Percentiles rank a stretch among this genome's conserved stretches.
phyloP scores from a whole-genome alignment of 768 basidiomycete genomes.

The Leccinellum luteum region DNA sequence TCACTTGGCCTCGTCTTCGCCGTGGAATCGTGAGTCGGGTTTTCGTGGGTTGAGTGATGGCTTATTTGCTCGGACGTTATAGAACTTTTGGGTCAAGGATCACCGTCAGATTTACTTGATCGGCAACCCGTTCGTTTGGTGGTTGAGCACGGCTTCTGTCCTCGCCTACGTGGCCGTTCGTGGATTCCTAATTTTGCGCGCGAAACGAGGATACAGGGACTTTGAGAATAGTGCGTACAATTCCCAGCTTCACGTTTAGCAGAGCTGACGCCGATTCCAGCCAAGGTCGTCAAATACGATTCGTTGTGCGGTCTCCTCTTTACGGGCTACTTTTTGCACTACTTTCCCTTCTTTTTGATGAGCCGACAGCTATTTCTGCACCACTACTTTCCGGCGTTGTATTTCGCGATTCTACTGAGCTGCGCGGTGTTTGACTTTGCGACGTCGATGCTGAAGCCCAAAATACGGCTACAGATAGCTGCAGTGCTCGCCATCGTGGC shows the following conservation, averaged over 20 bases:
- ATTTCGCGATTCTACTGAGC: conserved; percentile 80
- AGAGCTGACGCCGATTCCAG: conserved; percentile 38
- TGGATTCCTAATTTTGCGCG: conserved; percentile 79
- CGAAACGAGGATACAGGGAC: conserved; percentile 88
- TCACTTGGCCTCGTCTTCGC: conserved; percentile 83
- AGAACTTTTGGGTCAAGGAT: conserved; percentile 99
- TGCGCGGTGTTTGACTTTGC: conserved; percentile 81
- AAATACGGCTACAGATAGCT: conserved; percentile 77
- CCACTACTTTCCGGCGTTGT: conserved; percentile 97
- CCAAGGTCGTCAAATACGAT: conserved; percentile 90
- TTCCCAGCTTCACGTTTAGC: neutral
- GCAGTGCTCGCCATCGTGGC: conserved; percentile 69
- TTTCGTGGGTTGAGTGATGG: neutral
- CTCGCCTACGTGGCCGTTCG: conserved; percentile 64
- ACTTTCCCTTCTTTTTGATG: conserved; percentile 98
- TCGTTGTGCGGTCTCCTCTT: conserved; percentile 87
- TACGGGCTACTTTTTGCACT: conserved; percentile 90
- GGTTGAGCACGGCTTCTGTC: conserved; percentile 73
- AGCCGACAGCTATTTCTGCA: conserved; percentile 95
- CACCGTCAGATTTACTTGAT: conserved; percentile 93
- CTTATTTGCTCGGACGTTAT: conserved; percentile 1
- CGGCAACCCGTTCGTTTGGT: conserved; percentile 96
- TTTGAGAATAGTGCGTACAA: conserved; percentile 78
- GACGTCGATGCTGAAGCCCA: conserved; percentile 75
- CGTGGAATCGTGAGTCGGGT: conserved; percentile 82